Evolutionary conservation across 805 yeast genomes (phyloP), one percentile per base, ranked within the genome.

Genomic region (Dipodascus albidus): DNA sequence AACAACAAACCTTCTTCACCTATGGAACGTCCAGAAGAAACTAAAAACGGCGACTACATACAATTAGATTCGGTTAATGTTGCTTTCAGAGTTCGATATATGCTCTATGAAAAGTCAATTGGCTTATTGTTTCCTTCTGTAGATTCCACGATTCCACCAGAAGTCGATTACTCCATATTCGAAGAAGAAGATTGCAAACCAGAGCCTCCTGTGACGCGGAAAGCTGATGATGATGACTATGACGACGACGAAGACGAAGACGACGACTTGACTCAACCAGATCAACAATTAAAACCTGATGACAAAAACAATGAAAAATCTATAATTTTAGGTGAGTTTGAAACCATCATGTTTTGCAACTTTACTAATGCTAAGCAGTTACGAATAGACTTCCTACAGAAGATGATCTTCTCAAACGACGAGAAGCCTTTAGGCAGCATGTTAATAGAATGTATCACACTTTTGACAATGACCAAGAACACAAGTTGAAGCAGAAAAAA

Each of bases 401-500:
- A 2, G 61, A 57, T n/a, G 56, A 56, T 19, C 44, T 23, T 11
- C 53, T 48, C 9, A 55, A 54, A 23, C 52, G 51, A 19, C 60
- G 57, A 42, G 57, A 57, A 6, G 60, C 54, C 31, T 23, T 56
- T 21, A 27, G 52, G 23, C 58, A 58, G 59, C 23, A 81, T 57
- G 79, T 80, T 67, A 77, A 77, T 67, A 79, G 77, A 57, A 74
- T 79, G 38, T 83, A 83, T 62, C 87, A 83, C 62, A 74, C 76
- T 49, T 82, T 83, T 63, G 90, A 83, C 62, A 73, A 74, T 53
- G 90, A 83, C 63, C 64, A 77, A 52, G 95, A 87, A 52, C 86
- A 90, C 1, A 72, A 87, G 53, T 72, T 82, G 53, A 85, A 87
- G 61, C 76, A 93, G 63, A 69, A 87, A 56, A 85, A 83, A 62